Evolutionary conservation across 805 yeast species (phyloP).

Genomic region (Schwanniomyces vanrijiae): DNA sequence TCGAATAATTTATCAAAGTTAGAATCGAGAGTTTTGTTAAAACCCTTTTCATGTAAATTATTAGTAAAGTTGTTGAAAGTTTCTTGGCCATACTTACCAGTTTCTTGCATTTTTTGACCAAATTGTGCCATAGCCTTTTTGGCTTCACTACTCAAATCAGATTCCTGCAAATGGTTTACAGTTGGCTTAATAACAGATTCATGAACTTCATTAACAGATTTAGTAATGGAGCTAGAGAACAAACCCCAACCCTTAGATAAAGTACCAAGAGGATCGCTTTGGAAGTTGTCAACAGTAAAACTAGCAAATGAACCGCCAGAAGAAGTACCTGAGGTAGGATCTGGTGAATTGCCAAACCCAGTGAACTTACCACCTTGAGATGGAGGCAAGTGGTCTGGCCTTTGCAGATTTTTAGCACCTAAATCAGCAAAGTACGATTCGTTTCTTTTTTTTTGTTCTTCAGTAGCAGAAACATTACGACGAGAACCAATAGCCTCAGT

Average conservation of each 20-base stretch:
- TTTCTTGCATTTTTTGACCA: conserved; percentile 90
- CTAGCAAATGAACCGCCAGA: conserved; percentile 47
- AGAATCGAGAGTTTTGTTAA: conserved; percentile 43
- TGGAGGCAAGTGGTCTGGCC: conserved; percentile 83
- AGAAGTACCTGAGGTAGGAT: conserved; percentile 30
- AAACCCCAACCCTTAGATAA: conserved; percentile 92
- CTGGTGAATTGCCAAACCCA: conserved; percentile 87
- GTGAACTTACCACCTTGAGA: conserved; percentile 91
- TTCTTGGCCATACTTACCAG: conserved; percentile 73
- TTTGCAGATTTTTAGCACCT: conserved; percentile 67
- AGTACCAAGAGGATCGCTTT: conserved; percentile 87
- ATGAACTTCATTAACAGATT: conserved; percentile 81
- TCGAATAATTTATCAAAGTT: conserved; percentile 58
- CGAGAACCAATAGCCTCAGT: conserved; percentile 39
- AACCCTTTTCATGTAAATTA: conserved; percentile 39
- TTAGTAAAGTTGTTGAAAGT: conserved; percentile 59
- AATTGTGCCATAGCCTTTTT: conserved; percentile 94
- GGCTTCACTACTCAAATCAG: conserved; percentile 80
- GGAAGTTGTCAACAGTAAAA: conserved; percentile 67
- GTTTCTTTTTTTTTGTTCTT: conserved; percentile 55
- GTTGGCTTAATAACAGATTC: conserved; percentile 92
- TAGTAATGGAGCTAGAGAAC: conserved; percentile 80
- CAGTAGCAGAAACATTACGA: conserved; percentile 36
- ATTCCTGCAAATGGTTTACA: conserved; percentile 69
- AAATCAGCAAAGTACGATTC: conserved; percentile 81